Percentiles rank a stretch among this genome's conserved stretches.
These are phyloP conservation scores for Naganishia randhawae DNA, from an alignment of 768 basidiomycete species.

Conservation along the genomic window DNA sequence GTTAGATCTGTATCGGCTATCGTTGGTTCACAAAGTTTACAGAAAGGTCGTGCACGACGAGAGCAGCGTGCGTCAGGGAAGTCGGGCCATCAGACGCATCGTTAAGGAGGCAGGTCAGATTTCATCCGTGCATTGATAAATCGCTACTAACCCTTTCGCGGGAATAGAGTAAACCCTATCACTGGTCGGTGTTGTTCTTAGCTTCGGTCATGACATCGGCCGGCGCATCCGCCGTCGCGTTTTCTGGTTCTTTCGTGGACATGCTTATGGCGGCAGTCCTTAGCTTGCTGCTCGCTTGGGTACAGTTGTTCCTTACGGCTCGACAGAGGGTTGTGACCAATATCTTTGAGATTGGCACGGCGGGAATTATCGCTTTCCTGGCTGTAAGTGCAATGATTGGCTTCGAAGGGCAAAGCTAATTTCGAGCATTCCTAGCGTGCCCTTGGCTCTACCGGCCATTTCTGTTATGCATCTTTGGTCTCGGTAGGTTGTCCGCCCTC, in stretches of 20 bases:
- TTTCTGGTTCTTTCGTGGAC: slow-evolving; percentile 42
- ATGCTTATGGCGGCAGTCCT: slow-evolving; percentile 38
- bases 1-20: slow-evolving; percentile 45
- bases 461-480: slow-evolving; percentile 45
- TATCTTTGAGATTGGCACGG: slow-evolving; percentile 43
- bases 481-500: slow-evolving; percentile 33
- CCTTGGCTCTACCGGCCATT: slow-evolving; percentile 19
- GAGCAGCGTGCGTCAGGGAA: slow-evolving; percentile 43
- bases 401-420: background rate
- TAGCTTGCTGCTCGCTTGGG: slow-evolving; percentile 34
- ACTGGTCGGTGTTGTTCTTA: slow-evolving; percentile 31
- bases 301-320: slow-evolving; percentile 34
- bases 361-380: slow-evolving; percentile 39
- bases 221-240: slow-evolving; percentile 38
- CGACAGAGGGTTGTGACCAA: slow-evolving; percentile 35
- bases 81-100: slow-evolving; percentile 38
- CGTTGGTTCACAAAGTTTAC: slow-evolving; percentile 44
- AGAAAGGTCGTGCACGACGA: slow-evolving; percentile 45
- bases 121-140: background rate
- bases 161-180: slow-evolving; percentile 28
- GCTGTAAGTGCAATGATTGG: slow-evolving; percentile 33
- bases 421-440: background rate
- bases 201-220: slow-evolving; percentile 37
- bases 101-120: slow-evolving; percentile 31
- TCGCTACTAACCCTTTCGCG: background rate